Conservation (phyloP, 345 rosid genomes). For the Syzygium jambos region DNA sequence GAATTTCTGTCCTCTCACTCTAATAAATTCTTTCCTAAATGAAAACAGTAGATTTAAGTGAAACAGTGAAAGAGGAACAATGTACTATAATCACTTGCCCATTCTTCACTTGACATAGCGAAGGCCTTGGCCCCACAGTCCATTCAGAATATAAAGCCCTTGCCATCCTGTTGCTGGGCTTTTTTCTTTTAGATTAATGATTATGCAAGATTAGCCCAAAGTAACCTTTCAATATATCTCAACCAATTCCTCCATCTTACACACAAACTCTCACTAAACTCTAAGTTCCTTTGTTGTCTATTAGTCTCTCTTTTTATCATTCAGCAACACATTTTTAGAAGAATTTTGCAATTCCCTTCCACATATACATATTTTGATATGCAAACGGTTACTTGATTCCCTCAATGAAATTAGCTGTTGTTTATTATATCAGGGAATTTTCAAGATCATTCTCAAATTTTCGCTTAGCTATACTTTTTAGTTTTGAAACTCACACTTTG, state of each 20-base stretch:
- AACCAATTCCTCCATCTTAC: background rate
- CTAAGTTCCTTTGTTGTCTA: background rate
- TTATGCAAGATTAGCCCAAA: background rate
- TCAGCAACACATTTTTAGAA: background rate
- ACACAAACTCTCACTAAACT: background rate
- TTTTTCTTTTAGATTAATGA: background rate
- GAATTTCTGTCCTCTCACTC: background rate
- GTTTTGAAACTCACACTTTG: background rate
- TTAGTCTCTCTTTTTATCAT: background rate
- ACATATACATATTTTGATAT: background rate
- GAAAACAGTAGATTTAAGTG: background rate
- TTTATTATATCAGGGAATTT: background rate
- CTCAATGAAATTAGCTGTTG: background rate
- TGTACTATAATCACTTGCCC: background rate
- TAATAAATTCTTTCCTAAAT: background rate
- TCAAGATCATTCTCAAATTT: background rate
- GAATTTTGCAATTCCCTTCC: background rate
- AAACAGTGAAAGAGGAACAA: background rate
- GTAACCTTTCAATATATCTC: background rate
- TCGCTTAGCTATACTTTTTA: background rate
- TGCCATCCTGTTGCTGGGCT: background rate
- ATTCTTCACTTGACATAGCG: background rate
- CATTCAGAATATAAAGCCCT: background rate
- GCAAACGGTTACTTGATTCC: background rate
- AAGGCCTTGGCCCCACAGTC: background rate